Conservation (phyloP, 1,284 basidiomycete species). For the Pseudozyma flocculosa region DNA sequence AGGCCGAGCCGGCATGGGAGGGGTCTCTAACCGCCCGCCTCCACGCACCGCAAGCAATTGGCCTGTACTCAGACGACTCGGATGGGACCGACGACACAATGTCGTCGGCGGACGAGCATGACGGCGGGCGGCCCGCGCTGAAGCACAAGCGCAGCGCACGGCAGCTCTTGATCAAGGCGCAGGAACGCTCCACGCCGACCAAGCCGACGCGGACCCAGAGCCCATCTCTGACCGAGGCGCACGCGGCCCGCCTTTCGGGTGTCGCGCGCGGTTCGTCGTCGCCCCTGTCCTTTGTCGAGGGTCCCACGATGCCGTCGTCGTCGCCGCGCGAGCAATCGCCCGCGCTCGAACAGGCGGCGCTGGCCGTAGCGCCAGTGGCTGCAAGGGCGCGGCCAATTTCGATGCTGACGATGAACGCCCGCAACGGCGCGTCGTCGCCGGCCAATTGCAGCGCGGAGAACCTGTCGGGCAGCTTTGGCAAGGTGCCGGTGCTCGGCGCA, state of each 20-base stretch:
- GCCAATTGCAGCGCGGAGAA: slow-evolving; percentile 15
- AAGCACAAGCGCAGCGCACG: slow-evolving; percentile 38
- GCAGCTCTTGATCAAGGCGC: slow-evolving; percentile 43
- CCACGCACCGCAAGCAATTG: slow-evolving; percentile 9
- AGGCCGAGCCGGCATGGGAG: neutral
- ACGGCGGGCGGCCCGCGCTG: slow-evolving; percentile 7
- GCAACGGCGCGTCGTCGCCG: slow-evolving; percentile 10
- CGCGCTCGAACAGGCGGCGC: slow-evolving; percentile 4
- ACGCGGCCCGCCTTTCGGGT: slow-evolving; percentile 22
- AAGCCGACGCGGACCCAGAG: slow-evolving; percentile 41
- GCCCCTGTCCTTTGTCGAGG: slow-evolving; percentile 22
- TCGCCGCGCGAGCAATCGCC: slow-evolving; percentile 18
- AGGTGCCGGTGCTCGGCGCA: slow-evolving; percentile 31
- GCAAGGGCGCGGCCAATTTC: slow-evolving; percentile 10
- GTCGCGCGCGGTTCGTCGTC: slow-evolving; percentile 21
- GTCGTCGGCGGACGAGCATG: neutral
- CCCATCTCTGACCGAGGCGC: slow-evolving; percentile 29
- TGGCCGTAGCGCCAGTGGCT: slow-evolving; percentile 3
- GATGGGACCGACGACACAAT: slow-evolving; percentile 19
- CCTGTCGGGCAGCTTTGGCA: slow-evolving; percentile 20
- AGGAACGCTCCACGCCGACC: slow-evolving; percentile 46
- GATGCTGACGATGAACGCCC: neutral
- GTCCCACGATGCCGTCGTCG: slow-evolving; percentile 9
- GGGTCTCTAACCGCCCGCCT: neutral
- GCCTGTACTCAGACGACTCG: slow-evolving; percentile 34